Evolutionary conservation across 2,329 filamentous ascomycete genomes (phyloP), one percentile per base, ranked within the genome.

Genomic region (Bipolaris cookei): DNA sequence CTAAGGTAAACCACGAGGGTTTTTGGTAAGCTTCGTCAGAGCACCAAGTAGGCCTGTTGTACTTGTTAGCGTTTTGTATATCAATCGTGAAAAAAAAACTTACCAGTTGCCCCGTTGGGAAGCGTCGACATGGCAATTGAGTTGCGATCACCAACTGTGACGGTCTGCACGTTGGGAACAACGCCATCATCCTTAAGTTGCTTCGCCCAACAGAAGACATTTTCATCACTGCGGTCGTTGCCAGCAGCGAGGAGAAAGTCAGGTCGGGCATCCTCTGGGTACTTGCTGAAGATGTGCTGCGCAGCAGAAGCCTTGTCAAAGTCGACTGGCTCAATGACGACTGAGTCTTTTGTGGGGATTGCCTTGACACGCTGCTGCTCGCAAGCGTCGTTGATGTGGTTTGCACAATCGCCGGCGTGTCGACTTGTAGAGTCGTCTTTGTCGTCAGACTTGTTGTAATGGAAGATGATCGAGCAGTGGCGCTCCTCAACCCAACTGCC

Each of bases 121-220:
- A 97, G 76, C 0, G 94, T 97, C 1, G 89, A 87, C 45, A 86
- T 88, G 6, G 94, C 94, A 75, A 96, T 90, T 0, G 94, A 97
- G 77, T 93, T 97, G 61, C 92, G 86, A 70, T 85, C 90, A 48
- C 93, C 92, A 34, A 98, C 81, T 63, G 91, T 96, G 20, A 97
- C 92, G 2, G 93, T 97, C 60, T 90, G 87, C 3, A 95, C 90
- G 53, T 91, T 83, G 47, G 67, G 53, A 45, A 82, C 63, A 8
- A 63, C 58, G 14, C 64, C 78, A 16, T 84, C 83, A 3, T 84
- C 82, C 20, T 83, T 82, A 10, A 97, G 79, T 46, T 86, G 83
- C 77, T 97, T 97, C 16, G 94, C 95, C 94, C 95, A 98, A 61
- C 88, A 88, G 80, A 97, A 98, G 18, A 97, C 90, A 66, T 91